Conservation (phyloP, 371 early-diverging fungal genomes). For the Syncephalastrum contaminatum region DNA sequence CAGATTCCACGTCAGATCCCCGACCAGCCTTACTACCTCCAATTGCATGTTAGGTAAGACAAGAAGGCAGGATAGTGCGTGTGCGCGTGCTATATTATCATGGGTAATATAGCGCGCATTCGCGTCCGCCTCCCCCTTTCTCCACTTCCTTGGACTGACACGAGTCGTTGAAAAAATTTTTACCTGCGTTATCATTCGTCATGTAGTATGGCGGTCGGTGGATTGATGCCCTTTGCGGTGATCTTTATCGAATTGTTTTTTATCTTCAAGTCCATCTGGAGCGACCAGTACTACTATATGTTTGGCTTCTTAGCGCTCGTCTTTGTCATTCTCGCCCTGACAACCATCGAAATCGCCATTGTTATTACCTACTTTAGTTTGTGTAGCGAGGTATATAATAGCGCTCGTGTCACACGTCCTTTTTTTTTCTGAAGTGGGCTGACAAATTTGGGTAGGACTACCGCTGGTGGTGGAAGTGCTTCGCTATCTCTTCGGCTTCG, state of each 20-base stretch:
- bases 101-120: no score
- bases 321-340: conserved; percentile 74
- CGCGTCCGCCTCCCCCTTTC: no score
- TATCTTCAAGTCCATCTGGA: conserved; percentile 34
- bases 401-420: background rate
- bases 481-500: conserved; percentile 70
- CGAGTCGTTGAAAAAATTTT: no score
- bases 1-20: conserved; percentile 96
- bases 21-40: conserved; percentile 77
- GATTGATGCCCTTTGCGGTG: conserved; percentile 87
- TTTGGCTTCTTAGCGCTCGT: conserved; percentile 78
- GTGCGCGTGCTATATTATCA: no score
- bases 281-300: conserved; percentile 61
- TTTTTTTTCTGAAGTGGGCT: background rate
- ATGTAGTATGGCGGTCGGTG: conserved; percentile 69
- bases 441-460: conserved; percentile 47
- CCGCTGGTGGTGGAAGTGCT: conserved; percentile 84
- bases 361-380: conserved; percentile 89
- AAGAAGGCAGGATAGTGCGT: background rate
- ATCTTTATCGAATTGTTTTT: conserved; percentile 73
- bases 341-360: conserved; percentile 85
- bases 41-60: conserved; percentile 43
- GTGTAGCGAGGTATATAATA: conserved; percentile 66
- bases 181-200: background rate
- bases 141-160: no score